Evolutionary conservation across 2,329 filamentous ascomycete species (phyloP), one percentile per base, ranked within the genome.

Genomic region (Colletotrichum coccodes): DNA sequence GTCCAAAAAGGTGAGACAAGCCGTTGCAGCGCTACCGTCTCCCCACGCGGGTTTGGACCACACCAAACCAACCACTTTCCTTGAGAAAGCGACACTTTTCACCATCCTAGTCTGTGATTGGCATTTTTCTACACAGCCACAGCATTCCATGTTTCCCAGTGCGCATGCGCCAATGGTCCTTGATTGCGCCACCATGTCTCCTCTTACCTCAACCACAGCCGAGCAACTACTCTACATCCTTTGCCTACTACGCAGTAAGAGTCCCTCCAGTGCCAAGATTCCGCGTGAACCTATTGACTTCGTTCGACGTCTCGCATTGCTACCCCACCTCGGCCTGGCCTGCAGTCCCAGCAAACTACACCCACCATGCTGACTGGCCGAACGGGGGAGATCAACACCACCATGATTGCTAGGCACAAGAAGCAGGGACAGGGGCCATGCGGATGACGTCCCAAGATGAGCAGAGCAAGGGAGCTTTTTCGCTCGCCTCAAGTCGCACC

Each of bases 301-400:
- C 21, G 21, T 44, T 56, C 42, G 32, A 42, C 34, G 23, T 60
- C 26, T 16, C 18, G n/a, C 66, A 21, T 49, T 60, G 18, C 40
- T 23, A 60, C 66, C 44, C 66, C 54, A 32, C 54, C 66, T 54
- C 66, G 61, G 54, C 66, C 42, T 64, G 65, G 32, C 52, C 21
- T 44, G 34, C 23, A 4, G 23, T 42, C 40, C 38, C 40, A 28
- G 53, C 47, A 36, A 21, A 38, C 60, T 18, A 34, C n/a, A 6
- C 1, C 8, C 12, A 16, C 26, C 23, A 32, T 23, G 28, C 46
- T 66, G 49, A 68, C 54, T 68, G 66, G 61, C 18, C 38, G 47
- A 23, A 21, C 54, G 9, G 23, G 26, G 23, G 26, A 65, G 18
- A 44, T 56, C 54, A 44, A 34, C 56, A 49, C 32, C 40, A 21